Percentiles rank a stretch among this genome's conserved stretches.
Conservation (phyloP, 352 stramenopile species). For the Saprolegnia parasitica region DNA sequence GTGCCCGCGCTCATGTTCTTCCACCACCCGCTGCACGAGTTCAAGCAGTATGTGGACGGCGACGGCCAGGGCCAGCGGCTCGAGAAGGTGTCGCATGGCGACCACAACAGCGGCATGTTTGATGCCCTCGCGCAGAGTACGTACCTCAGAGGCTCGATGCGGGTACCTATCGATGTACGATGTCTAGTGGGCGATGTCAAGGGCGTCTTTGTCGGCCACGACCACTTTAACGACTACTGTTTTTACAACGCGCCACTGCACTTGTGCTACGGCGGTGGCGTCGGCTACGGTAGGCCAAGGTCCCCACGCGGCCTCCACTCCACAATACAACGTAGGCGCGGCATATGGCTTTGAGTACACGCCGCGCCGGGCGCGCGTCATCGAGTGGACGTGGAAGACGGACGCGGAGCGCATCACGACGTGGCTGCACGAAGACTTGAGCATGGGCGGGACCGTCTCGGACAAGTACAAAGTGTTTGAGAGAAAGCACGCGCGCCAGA, state of each 20-base stretch:
- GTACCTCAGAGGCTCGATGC: no score
- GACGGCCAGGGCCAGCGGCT: slow-evolving; percentile 36
- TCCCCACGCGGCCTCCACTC: no score
- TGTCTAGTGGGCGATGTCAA: slow-evolving; percentile 47
- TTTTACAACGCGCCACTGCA: slow-evolving; percentile 42
- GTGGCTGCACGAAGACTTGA: slow-evolving; percentile 5
- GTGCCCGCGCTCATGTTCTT: slow-evolving; percentile 61
- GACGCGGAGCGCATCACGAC: slow-evolving; percentile 1
- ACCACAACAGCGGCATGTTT: slow-evolving; percentile 42
- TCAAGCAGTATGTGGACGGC: slow-evolving; percentile 28
- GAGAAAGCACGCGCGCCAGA: not conserved
- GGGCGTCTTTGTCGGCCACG: slow-evolving; percentile 49
- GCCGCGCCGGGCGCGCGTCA: slow-evolving; percentile 45
- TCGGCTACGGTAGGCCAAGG: slow-evolving; percentile 35
- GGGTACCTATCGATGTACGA: not conserved
- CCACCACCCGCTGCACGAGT: slow-evolving; percentile 55
- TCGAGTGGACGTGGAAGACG: slow-evolving; percentile 39
- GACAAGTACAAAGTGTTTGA: not conserved
- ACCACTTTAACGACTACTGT: slow-evolving; percentile 61
- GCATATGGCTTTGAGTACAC: slow-evolving; percentile 36
- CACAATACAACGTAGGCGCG: not conserved
- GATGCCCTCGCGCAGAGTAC: slow-evolving; percentile 36
- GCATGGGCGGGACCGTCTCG: not conserved
- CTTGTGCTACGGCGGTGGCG: slow-evolving; percentile 51
- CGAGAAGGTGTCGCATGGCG: slow-evolving; percentile 37